Base-by-base conservation (phyloP, 108 stramenopile genomes). In the Skeletonema tropicum region DNA sequence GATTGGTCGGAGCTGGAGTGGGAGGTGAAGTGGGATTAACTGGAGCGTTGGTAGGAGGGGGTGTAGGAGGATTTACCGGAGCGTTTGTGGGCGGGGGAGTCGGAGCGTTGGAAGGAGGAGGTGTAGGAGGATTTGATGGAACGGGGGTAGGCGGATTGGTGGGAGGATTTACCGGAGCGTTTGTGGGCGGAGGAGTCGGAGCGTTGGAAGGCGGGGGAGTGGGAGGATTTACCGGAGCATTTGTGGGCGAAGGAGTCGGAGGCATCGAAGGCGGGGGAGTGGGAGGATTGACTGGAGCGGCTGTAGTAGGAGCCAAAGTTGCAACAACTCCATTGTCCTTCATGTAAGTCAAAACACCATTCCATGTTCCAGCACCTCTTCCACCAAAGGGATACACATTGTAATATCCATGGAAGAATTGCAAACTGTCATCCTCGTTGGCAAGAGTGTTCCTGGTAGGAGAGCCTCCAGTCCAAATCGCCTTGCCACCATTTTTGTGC, bases 371-470 rank as follows among this genome's bases (percentile, higher is more conserved):
- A 21, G 19, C 3, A 49, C 17, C 17, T 49, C 7, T 49, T 49
- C 17, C 17, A 19, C 19, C 48, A 14, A 49, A 49, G 5, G 3
- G 7, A 49, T 17, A 49, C 0, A 1, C 48, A 49, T 49, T 19
- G 48, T 49, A 49, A 0, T 49, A 49, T 19, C 48, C 48, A 49
- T 49, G 21, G 48, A 49, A 49, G 17, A 49, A 0, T 49, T 49
- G 48, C 48, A 49, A 49, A 21, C 19, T 49, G 48, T 49, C 48
- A 62, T 49, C 61, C 38, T 62, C 61, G 0, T 32, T 35, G 38
- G 32, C 61, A 48, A 62, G 45, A 6, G 15, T 17, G 46, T 49
- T 62, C n/a, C 60, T 42, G 5, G 8, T 8, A n/a, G 61, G 15
- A 14, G 5, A 3, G n/a, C 61, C 46, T 0, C 45, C 41, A 62